These are phyloP conservation scores for Tylopilus sp. DNA, from an alignment of 1,284 basidiomycete genomes.

Conservation along the genomic window DNA sequence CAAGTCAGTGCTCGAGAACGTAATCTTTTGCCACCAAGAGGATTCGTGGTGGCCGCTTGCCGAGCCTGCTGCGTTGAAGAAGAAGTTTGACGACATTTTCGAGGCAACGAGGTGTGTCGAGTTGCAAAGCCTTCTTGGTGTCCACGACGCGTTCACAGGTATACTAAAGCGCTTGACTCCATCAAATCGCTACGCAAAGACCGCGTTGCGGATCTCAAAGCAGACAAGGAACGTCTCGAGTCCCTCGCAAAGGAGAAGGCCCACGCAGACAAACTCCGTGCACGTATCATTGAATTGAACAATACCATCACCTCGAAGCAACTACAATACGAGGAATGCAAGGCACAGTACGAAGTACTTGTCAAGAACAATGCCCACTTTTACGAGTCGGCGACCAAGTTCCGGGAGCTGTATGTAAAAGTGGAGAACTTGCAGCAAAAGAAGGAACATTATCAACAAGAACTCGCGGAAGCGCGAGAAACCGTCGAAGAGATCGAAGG, in stretches of 20 bases:
- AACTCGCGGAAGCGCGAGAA: constrained; percentile 62
- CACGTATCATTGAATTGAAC: constrained; percentile 63
- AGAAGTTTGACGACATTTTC: constrained; percentile 99
- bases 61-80: constrained; percentile 89
- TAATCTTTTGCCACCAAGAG: constrained; percentile 99
- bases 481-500: constrained; percentile 75
- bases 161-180: constrained; percentile 94
- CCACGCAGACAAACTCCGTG: constrained; percentile 79
- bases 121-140: background rate
- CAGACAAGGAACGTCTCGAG: constrained; percentile 86
- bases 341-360: constrained; percentile 60
- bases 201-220: constrained; percentile 84
- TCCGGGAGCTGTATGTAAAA: constrained; percentile 78
- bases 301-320: constrained; percentile 68
- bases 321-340: constrained; percentile 71
- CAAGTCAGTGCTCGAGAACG: constrained; percentile 95
- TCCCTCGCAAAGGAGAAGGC: constrained; percentile 81
- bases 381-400: constrained; percentile 80
- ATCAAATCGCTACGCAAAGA: constrained; percentile 92
- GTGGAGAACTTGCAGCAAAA: constrained; percentile 67
- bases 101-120: constrained; percentile 83
- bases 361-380: constrained; percentile 78
- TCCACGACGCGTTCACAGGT: constrained; percentile 46
- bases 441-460: constrained; percentile 50
- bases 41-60: constrained; percentile 98